phyloP scores from a whole-genome alignment of 179 eudicot genomes.

The Vitellaria paradoxa region DNA sequence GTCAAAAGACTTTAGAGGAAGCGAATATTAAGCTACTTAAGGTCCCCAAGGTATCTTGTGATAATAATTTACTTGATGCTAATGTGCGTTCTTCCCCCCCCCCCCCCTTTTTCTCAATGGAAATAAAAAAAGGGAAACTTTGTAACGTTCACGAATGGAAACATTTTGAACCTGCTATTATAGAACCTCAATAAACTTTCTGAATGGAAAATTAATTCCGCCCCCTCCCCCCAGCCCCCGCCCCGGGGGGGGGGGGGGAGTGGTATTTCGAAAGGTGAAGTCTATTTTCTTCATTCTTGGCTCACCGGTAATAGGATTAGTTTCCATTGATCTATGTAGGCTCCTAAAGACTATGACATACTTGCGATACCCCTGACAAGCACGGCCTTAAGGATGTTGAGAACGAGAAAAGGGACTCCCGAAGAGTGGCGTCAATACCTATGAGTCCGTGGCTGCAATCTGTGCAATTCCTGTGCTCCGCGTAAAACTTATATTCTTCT shows the following conservation, averaged over 20 bases:
- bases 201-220: background rate
- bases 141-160: background rate
- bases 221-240: no score
- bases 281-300: background rate
- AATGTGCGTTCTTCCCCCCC: no score
- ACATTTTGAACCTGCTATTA: background rate
- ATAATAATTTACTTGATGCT: no score
- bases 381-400: slow-evolving; percentile 66
- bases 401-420: slow-evolving; percentile 66
- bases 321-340: slow-evolving; percentile 34
- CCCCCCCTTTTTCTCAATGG: background rate
- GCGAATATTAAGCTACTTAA: slow-evolving; percentile 67
- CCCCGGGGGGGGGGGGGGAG: no score
- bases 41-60: slow-evolving; percentile 66
- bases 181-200: background rate
- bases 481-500: background rate
- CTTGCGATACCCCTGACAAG: slow-evolving; percentile 79
- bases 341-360: slow-evolving; percentile 85
- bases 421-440: slow-evolving; percentile 89
- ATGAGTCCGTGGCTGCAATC: slow-evolving; percentile 14
- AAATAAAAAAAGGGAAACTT: background rate
- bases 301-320: background rate
- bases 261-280: background rate
- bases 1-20: slow-evolving; percentile 84
- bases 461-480: slow-evolving; percentile 10